phyloP scores from a whole-genome alignment of 768 basidiomycete genomes.

The Filobasidium floriforme region DNA sequence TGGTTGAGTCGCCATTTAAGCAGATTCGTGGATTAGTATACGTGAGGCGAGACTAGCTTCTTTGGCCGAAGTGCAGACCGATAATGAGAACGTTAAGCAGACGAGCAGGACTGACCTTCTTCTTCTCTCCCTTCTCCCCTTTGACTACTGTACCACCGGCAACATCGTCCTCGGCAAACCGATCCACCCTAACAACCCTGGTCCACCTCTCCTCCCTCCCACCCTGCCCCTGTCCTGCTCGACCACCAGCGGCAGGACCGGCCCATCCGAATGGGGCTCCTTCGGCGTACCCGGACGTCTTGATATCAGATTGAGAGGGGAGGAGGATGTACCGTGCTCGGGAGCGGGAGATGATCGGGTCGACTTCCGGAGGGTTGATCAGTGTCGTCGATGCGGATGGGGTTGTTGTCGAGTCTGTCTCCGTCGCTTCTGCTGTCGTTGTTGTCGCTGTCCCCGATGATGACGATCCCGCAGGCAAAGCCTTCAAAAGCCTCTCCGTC shows the following conservation, averaged over 20 bases:
- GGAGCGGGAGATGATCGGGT: constrained; percentile 53
- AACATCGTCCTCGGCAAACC: constrained; percentile 55
- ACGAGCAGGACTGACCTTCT: constrained; percentile 72
- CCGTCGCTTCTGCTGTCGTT: background rate
- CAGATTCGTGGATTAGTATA: no score
- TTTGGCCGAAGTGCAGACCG: no score
- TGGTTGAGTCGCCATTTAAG: constrained; percentile 42
- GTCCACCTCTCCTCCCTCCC: constrained; percentile 49
- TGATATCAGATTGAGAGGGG: constrained; percentile 27
- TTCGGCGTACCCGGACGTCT: constrained; percentile 74
- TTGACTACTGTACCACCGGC: background rate
- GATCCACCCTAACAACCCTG: constrained; percentile 76
- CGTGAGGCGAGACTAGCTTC: no score
- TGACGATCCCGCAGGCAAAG: background rate
- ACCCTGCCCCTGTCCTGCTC: background rate
- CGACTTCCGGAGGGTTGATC: constrained; percentile 49
- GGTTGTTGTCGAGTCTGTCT: background rate
- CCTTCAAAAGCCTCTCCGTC: background rate
- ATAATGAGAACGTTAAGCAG: no score
- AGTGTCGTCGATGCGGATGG: no score
- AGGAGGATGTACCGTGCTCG: constrained; percentile 64
- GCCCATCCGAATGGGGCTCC: constrained; percentile 81
- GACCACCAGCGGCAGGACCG: constrained; percentile 42
- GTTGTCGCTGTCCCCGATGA: background rate
- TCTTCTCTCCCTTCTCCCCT: constrained; percentile 44